Base-by-base conservation (phyloP, 1,284 basidiomycete genomes). In the Tylopilus sp. region DNA sequence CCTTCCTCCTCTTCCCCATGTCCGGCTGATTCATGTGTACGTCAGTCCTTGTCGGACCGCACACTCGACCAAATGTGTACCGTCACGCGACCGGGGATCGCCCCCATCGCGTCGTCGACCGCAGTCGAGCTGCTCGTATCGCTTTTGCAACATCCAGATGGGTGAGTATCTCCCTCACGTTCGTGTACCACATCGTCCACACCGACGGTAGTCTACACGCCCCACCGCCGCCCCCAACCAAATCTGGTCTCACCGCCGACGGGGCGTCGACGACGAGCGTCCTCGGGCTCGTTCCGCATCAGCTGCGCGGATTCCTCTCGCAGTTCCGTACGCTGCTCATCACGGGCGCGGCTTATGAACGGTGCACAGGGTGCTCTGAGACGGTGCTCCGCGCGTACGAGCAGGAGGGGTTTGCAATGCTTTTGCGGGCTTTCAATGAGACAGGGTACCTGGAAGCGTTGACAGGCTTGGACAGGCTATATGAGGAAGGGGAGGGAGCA, bases 11-110 rank as follows among this genome's bases (percentile, higher is more conserved):
- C 5, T 1, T 24, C 8, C 24, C 11, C 21, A 7, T 28, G 2
- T 11, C 1, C 5, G 9, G 1, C 17, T 46, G 5, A 21, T n/a
- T 15, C 11, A 30, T 2, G 40, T 12, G 18, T 26, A 11, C 5
- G 8, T 4, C 21, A 96, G 94, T 94, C 91, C 0, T 74, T 98
- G 43, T 89, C 91, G 0, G 94, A 99, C 64, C 79, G 94, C 31
- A 97, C 94, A 1, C 78, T 99, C 24, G 96, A 99, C 66, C 95
- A 99, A 66, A 98, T 98, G 95, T 99, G 96, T 65, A 99, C 96
- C 0, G 96, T 99, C 12, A 97, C 95, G 0, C 75, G 96, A n/a
- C 95, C 96, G 0, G 95, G 95, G 0, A 76, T 98, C 0, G 96
- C 94, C 0, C 83, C 91, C 0, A 94, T 98, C 37, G 95, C 95